These are phyloP conservation scores for Pouteria glomerata DNA, from an alignment of 148 eudicot species.

Conservation along the genomic window DNA sequence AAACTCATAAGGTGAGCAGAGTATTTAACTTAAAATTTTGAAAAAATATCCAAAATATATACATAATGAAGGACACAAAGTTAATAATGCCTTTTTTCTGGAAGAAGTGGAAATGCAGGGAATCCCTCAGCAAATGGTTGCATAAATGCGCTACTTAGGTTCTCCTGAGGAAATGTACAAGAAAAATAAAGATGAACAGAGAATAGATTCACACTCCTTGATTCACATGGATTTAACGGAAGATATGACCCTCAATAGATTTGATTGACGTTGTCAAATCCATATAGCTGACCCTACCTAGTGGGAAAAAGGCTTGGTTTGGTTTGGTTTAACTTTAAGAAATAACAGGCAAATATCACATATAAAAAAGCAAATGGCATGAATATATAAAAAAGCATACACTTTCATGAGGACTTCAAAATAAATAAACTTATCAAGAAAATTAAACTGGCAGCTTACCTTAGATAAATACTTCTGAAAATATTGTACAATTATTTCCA, in stretches of 20 bases:
- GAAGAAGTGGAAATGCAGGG: not conserved
- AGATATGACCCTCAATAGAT: not conserved
- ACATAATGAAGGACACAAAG: not conserved
- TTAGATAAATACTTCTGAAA: conserved; percentile 72
- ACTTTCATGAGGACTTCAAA: not conserved
- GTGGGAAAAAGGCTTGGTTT: too few relatives aligned
- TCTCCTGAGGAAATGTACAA: not conserved
- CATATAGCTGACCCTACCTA: too few relatives aligned
- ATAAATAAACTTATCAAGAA: not conserved
- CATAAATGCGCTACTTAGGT: not conserved
- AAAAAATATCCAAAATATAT: not conserved
- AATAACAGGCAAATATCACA: conserved; percentile 1
- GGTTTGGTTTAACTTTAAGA: not conserved
- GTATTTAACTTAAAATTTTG: not conserved
- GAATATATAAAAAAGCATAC: conserved; percentile 2
- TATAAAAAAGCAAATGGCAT: not conserved
- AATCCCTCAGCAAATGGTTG: not conserved
- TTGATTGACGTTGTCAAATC: too few relatives aligned
- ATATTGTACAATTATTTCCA: conserved; percentile 64
- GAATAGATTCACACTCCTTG: not conserved
- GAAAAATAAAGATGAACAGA: not conserved
- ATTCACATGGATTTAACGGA: too few relatives aligned
- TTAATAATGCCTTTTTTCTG: not conserved
- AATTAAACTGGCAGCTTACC: conserved; percentile 30
- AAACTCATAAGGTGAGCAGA: not conserved